Conservation (phyloP, 2,329 filamentous ascomycete genomes). For the Verticillium nonalfalfae region DNA sequence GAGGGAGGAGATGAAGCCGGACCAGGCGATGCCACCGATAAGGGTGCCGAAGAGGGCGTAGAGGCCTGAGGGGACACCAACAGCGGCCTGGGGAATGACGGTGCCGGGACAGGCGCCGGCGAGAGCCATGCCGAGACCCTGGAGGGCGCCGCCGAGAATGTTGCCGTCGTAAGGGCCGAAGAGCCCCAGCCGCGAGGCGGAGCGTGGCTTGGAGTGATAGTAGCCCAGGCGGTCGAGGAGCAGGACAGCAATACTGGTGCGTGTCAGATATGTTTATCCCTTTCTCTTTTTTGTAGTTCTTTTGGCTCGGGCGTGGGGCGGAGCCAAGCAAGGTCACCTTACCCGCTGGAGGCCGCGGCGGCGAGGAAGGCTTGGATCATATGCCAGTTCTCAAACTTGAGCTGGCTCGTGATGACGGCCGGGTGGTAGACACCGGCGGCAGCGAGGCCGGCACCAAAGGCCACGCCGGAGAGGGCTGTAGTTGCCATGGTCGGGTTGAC, state of each 20-base stretch:
- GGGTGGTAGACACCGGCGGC: constrained; percentile 56
- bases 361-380: constrained; percentile 61
- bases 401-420: constrained; percentile 52
- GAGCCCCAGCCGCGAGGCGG: constrained; percentile 44
- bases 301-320: neutral
- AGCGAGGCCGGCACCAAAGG: constrained; percentile 56
- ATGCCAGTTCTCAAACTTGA: constrained; percentile 54
- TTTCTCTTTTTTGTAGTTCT: no score
- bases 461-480: constrained; percentile 41
- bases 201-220: constrained; percentile 37
- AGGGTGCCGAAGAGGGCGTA: constrained; percentile 48
- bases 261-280: no score
- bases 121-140: constrained; percentile 61
- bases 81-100: constrained; percentile 53
- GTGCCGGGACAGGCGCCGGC: constrained; percentile 62
- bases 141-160: constrained; percentile 53
- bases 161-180: constrained; percentile 57
- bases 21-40: constrained; percentile 48
- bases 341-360: constrained; percentile 57
- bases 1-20: constrained; percentile 31
- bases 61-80: constrained; percentile 43
- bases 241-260: constrained; percentile 36
- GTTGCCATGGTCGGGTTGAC: constrained; percentile 15
- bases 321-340: constrained; percentile 21
- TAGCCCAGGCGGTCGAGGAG: constrained; percentile 35